A percentile compares a stretch with the other conserved stretches of the same genome.
Evolutionary conservation across 2,329 filamentous ascomycete genomes (phyloP).

Genomic region (Graphiopsis chlorocephala): DNA sequence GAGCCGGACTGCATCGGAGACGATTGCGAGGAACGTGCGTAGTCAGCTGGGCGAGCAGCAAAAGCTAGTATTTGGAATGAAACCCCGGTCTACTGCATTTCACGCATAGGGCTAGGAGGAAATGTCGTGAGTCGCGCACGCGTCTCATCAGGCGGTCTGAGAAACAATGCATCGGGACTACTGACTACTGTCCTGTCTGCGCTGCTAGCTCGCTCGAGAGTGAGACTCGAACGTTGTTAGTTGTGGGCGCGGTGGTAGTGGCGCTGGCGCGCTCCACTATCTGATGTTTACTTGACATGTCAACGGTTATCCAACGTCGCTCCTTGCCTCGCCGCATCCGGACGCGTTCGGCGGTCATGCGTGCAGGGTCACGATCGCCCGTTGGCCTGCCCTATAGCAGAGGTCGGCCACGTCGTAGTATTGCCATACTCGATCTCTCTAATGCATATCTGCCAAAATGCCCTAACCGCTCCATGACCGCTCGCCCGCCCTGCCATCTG

Average conservation of each 20-base stretch:
- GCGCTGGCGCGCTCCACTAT: not conserved
- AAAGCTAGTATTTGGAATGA: constrained; percentile 15
- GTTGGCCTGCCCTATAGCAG: constrained; percentile 6
- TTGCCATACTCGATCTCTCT: constrained; percentile 4
- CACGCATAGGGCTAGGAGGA: constrained; percentile 7
- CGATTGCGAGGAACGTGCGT: constrained; percentile 10
- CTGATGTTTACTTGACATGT: not conserved
- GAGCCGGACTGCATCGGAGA: constrained; percentile 7
- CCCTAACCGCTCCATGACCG: not conserved
- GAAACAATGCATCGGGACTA: not conserved
- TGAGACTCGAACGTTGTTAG: constrained; percentile 3
- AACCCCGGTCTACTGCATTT: constrained; percentile 12
- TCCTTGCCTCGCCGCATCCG: not conserved
- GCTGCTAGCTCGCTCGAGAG: not conserved
- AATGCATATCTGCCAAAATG: constrained; percentile 10
- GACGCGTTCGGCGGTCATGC: constrained; percentile 1
- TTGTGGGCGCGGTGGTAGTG: not conserved
- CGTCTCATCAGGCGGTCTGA: constrained; percentile 4
- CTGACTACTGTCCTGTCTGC: not conserved
- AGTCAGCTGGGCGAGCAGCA: constrained; percentile 12
- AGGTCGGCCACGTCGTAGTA: not conserved
- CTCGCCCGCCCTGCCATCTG: not conserved
- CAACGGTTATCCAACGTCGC: not conserved
- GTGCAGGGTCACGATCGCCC: constrained; percentile 1
- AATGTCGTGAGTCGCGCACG: constrained; percentile 7